Conservation (phyloP, 2,329 filamentous ascomycete genomes). For the Paraphoma chrysanthemicola region DNA sequence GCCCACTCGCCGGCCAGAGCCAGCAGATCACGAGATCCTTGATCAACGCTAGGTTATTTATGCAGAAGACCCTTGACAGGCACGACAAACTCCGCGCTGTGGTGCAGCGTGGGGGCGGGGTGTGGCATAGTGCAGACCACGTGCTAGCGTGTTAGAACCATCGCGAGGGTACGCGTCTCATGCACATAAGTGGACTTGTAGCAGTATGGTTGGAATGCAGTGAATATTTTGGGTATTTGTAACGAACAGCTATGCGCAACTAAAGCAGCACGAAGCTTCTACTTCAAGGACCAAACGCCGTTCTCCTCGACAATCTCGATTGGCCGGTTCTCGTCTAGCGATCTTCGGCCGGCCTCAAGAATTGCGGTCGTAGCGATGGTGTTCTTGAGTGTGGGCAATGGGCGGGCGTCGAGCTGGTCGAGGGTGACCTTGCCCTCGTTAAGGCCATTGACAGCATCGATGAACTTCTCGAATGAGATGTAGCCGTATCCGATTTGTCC, state of each 20-base stretch:
- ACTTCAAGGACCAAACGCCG: conserved; percentile 72
- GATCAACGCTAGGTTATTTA: too few relatives aligned
- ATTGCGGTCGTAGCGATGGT: conserved; percentile 93
- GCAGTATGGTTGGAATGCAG: not conserved
- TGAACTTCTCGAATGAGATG: conserved; percentile 93
- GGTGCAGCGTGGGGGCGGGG: not conserved
- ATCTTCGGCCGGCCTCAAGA: conserved; percentile 82
- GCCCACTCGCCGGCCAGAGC: too few relatives aligned
- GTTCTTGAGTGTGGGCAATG: conserved; percentile 84
- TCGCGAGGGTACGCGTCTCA: not conserved
- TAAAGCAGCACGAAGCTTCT: conserved; percentile 11
- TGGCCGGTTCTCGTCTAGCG: conserved; percentile 81
- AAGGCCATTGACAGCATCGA: conserved; percentile 81
- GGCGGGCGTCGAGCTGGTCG: conserved; percentile 78
- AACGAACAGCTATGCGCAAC: too few relatives aligned
- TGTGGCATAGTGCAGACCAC: not conserved
- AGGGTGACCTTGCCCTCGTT: conserved; percentile 77
- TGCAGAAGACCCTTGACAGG: too few relatives aligned
- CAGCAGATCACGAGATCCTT: not conserved
- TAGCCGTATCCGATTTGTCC: conserved; percentile 94
- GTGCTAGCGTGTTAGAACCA: not conserved
- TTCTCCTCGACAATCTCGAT: conserved; percentile 74
- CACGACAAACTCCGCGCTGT: too few relatives aligned
- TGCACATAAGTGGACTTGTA: too few relatives aligned
- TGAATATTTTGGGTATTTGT: not conserved